Base-by-base conservation (phyloP, 176 grass and related monocot species). In the Chloris gayana region DNA sequence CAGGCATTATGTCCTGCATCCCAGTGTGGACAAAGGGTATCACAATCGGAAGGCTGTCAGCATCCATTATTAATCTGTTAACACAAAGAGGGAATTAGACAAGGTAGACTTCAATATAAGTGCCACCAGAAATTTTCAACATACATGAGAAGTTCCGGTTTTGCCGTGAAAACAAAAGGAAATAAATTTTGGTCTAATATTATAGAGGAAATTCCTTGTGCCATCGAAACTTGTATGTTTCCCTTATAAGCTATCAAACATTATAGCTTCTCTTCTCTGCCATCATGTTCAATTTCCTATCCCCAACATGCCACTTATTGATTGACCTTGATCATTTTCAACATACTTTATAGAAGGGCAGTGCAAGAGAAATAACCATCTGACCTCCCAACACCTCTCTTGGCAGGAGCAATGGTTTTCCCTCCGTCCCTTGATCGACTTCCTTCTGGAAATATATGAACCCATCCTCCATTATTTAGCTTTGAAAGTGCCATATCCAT, bases 361-460 rank as follows among this genome's bases (percentile, higher is more conserved):
- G n/a, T n/a, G n/a, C n/a, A n/a, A n/a, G n/a, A n/a, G n/a, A n/a
- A n/a, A n/a, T n/a, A n/a, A n/a, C n/a, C n/a, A n/a, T n/a, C 87
- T 80, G 24, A 95, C 96, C 96, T 99, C 66, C 90, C 96, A 88
- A 95, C 82, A 47, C 96, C 96, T 99, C 96, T 95, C 71, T 95
- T 95, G 69, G 96, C 82, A 81, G 88, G 81, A 83, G 86, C 86
- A 57, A 99, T 68, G 22, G 92, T 99, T 91, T 80, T 99, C 26
- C 96, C 96, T 77, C 92, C 88, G 76, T 99, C 92, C 72, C 77
- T 93, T 47, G 96, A 99, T 30, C 92, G 90, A 74, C 92, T 93
- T 85, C 96, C 92, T 89, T 99, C 92, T 2, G 92, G 96, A 84
- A 99, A 99, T 93, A 99, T 99, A 83, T 99, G 96, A 86, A 99